phyloP scores from a whole-genome alignment of 2,329 filamentous ascomycete species.

The Cryoendolithus antarcticus region DNA sequence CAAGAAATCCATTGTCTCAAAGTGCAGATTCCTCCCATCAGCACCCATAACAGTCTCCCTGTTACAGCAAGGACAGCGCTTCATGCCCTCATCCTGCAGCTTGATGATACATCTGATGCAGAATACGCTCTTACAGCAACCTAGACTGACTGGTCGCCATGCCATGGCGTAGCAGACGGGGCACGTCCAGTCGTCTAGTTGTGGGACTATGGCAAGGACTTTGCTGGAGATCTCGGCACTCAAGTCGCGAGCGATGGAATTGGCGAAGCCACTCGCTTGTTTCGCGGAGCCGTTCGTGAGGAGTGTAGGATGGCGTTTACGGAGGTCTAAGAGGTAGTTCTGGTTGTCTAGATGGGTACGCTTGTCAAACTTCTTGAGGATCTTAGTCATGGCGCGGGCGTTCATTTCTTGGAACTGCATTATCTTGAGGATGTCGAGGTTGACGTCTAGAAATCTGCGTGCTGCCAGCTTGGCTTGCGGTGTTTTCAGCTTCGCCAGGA shows the following conservation, averaged over 20 bases:
- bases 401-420: slow-evolving; percentile 80
- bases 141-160: slow-evolving; percentile 68
- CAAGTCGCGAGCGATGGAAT: slow-evolving; percentile 60
- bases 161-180: slow-evolving; percentile 68
- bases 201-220: slow-evolving; percentile 61
- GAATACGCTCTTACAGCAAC: slow-evolving; percentile 60
- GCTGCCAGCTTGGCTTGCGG: slow-evolving; percentile 53
- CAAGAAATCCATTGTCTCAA: slow-evolving; percentile 54
- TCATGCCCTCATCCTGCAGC: slow-evolving; percentile 57
- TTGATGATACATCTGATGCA: slow-evolving; percentile 76
- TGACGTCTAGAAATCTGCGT: slow-evolving; percentile 58
- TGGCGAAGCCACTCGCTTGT: slow-evolving; percentile 48
- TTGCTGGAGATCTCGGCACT: slow-evolving; percentile 63
- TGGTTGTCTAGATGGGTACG: slow-evolving; percentile 56
- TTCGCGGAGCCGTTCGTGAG: slow-evolving; percentile 28
- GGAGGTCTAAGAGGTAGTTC: slow-evolving; percentile 15
- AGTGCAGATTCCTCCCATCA: slow-evolving; percentile 55
- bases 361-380: slow-evolving; percentile 89
- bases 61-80: slow-evolving; percentile 65
- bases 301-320: slow-evolving; percentile 17
- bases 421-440: slow-evolving; percentile 62
- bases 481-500: slow-evolving; percentile 53
- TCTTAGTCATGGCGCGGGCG: slow-evolving; percentile 63
- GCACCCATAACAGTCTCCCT: slow-evolving; percentile 59
- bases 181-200: slow-evolving; percentile 73